Percentiles rank a stretch among this genome's conserved stretches.
These are phyloP conservation scores for Chlamydomonas applanata DNA, from an alignment of 139 green algal genomes.

Conservation along the genomic window DNA sequence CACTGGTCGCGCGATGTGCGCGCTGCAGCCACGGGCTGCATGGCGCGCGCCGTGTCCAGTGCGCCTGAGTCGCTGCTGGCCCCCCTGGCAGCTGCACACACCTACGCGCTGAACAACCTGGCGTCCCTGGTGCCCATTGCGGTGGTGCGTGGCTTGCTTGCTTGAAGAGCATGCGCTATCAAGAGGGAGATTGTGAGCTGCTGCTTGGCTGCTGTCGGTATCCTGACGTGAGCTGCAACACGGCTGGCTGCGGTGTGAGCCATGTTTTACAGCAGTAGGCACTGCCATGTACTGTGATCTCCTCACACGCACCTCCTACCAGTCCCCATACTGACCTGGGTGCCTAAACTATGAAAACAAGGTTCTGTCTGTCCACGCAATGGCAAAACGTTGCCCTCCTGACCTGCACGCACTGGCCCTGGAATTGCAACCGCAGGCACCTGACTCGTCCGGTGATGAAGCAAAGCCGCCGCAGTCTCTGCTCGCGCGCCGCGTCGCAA, in stretches of 20 bases:
- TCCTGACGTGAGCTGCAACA: too few species aligned
- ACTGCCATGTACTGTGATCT: not conserved
- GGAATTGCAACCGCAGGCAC: slow-evolving; percentile 7
- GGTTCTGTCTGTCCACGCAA: too few species aligned
- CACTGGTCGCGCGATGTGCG: slow-evolving; percentile 28
- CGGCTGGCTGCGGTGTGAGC: too few species aligned
- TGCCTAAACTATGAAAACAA: too few species aligned
- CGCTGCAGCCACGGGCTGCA: slow-evolving; percentile 14
- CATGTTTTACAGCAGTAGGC: too few species aligned
- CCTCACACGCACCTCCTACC: not conserved
- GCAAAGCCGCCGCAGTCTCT: slow-evolving; percentile 9
- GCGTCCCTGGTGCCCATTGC: slow-evolving; percentile 5
- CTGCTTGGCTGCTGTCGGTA: too few species aligned
- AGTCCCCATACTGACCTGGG: too few species aligned
- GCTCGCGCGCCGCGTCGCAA: slow-evolving; percentile 20
- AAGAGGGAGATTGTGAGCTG: not conserved
- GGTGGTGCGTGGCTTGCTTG: slow-evolving; percentile 11
- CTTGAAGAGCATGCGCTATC: not conserved
- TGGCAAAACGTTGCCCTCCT: too few species aligned
- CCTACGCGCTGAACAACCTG: slow-evolving; percentile 22
- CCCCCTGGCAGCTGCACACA: slow-evolving; percentile 12
- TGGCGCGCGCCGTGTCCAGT: slow-evolving; percentile 7
- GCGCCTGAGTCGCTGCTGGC: slow-evolving; percentile 9
- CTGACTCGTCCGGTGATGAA: slow-evolving; percentile 23
- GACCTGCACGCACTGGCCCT: too few species aligned